Evolutionary conservation across 129 eudicot species (phyloP).

Genomic region (Dittrichia graveolens): DNA sequence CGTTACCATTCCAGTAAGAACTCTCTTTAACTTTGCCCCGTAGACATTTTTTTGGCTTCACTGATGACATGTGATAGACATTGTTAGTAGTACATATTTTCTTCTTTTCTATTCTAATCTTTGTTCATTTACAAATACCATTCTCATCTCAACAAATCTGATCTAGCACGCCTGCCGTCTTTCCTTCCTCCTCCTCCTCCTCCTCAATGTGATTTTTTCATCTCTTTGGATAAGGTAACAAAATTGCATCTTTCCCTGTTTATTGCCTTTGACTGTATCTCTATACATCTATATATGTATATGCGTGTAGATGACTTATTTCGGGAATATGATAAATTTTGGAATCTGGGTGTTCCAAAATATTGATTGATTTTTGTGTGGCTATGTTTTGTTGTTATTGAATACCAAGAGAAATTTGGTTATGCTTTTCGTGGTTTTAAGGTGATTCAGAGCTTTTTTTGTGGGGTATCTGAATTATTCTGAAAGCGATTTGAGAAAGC

Average conservation of each 20-base stretch:
- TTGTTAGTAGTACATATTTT: background rate
- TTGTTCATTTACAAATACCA: slow-evolving; percentile 8
- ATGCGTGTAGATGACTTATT: background rate
- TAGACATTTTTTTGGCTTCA: too few relatives aligned
- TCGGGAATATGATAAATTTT: background rate
- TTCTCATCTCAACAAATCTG: slow-evolving; percentile 16
- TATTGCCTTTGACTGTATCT: background rate
- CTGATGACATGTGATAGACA: background rate
- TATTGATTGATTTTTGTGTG: slow-evolving; percentile 32
- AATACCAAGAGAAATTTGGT: slow-evolving; percentile 16
- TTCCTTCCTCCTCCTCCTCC: slow-evolving; percentile 5
- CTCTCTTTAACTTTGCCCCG: too few relatives aligned
- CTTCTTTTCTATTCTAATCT: slow-evolving; percentile 3
- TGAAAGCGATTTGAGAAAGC: slow-evolving; percentile 29
- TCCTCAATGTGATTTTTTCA: background rate
- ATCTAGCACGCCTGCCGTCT: background rate
- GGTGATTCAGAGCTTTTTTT: slow-evolving; percentile 5
- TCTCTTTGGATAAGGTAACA: slow-evolving; percentile 30
- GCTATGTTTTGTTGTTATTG: slow-evolving; percentile 26
- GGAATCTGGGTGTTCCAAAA: slow-evolving; percentile 22
- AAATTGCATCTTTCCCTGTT: background rate
- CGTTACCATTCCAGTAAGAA: too few relatives aligned
- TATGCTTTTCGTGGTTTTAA: slow-evolving; percentile 28
- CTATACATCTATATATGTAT: background rate
- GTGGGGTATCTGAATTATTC: slow-evolving; percentile 31